Evolutionary conservation across 345 rosid species (phyloP), one percentile per base, ranked within the genome.

Genomic region (Eucalyptus tenuipes): DNA sequence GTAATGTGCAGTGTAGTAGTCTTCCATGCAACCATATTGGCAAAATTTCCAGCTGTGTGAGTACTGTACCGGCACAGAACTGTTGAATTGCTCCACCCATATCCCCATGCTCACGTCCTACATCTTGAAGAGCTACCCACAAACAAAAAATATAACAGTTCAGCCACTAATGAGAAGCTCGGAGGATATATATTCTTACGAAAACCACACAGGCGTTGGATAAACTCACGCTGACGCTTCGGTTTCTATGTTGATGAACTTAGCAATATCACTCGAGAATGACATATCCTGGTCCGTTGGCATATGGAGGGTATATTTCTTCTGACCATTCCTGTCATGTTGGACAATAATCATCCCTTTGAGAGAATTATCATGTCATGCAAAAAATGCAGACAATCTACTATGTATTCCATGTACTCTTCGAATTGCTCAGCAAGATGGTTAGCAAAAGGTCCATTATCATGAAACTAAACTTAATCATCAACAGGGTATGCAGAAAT

Each of bases 101-200:
- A 96, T 92, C 91, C 99, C 99, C 99, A 98, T 97, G 89, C 99
- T 98, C 87, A 97, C 99, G 93, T 98, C 97, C 93, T 98, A 98
- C 99, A 98, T 98, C 95, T 95, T 98, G 93, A 98, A 98, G 55
- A 96, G 95, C 98, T 95, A 95, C 87, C 88, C 88, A 68, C 88
- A 91, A 50, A 29, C 61, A 18, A 88, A 4, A 47, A 4, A 57
- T 40, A 33, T 48, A 87, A 87, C 31, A 86, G 29, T 14, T 22
- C 37, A 49, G 10, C 45, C 85, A 13, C 75, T 48, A 87, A 52
- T 16, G 27, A 75, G 55, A 85, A 82, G 31, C 44, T 49, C 20
- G 27, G 44, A 85, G 44, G 27, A 20, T 20, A 29, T 44, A 40
- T 40, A 11, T 2, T 17, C 6, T 66, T n/a, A 66, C 16, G 2